These are phyloP conservation scores for Mycena galericulata DNA, from an alignment of 768 basidiomycete species.

Conservation along the genomic window DNA sequence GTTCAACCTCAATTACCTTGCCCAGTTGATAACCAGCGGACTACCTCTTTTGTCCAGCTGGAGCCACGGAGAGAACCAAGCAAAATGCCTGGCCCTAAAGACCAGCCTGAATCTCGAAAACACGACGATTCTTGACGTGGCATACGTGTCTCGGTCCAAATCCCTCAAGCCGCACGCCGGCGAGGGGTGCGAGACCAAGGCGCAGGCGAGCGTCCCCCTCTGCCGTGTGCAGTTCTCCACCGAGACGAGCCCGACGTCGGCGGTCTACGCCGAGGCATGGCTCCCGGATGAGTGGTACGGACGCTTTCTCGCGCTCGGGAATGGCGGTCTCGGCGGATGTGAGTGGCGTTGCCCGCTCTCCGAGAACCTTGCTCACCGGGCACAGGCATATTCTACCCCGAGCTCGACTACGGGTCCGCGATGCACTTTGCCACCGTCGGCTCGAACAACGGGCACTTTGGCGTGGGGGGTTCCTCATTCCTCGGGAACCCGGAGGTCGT, in stretches of 20 bases:
- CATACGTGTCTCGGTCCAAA: background rate
- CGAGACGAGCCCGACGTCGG: constrained; percentile 17
- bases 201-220: background rate
- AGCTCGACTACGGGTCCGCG: constrained; percentile 12
- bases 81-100: background rate
- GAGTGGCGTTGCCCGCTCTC: background rate
- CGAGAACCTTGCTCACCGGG: background rate
- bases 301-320: constrained; percentile 21
- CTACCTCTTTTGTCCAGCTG: too few relatives aligned
- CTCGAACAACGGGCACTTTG: constrained; percentile 38
- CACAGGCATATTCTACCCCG: constrained; percentile 12
- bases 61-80: too few relatives aligned
- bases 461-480: constrained; percentile 23
- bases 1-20: too few relatives aligned
- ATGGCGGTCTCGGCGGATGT: constrained; percentile 27
- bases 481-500: constrained; percentile 37
- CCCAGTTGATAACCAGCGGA: too few relatives aligned
- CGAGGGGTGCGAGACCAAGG: constrained; percentile 11
- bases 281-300: constrained; percentile 27
- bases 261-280: constrained; percentile 25
- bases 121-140: too few relatives aligned
- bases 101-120: constrained; percentile 7
- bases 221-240: constrained; percentile 22
- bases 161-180: background rate
- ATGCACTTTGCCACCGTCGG: constrained; percentile 36